These are phyloP conservation scores for Nicotiana otophora DNA, from an alignment of 257 asterid genomes.

Conservation along the genomic window DNA sequence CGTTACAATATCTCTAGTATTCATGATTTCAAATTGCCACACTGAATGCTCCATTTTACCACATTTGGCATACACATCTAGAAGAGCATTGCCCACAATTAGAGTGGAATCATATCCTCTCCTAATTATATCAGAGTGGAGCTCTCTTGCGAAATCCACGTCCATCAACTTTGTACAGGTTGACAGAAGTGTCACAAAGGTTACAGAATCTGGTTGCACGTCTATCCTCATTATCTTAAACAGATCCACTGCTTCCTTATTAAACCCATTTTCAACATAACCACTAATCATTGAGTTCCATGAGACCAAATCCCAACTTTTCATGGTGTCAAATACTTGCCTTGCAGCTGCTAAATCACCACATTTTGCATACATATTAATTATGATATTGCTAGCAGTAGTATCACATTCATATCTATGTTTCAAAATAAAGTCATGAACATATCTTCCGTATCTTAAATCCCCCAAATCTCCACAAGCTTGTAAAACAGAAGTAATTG, in stretches of 20 bases:
- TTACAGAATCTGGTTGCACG: conserved; percentile 53
- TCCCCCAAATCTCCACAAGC: conserved; percentile 66
- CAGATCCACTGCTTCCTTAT: conserved; percentile 52
- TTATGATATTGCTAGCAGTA: conserved; percentile 41
- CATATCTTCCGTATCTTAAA: conserved; percentile 47
- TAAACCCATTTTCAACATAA: conserved; percentile 34
- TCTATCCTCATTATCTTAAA: conserved; percentile 46
- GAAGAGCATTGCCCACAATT: conserved; percentile 58
- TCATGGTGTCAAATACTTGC: conserved; percentile 53
- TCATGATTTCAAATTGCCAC: conserved; percentile 68
- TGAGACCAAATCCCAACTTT: conserved; percentile 59
- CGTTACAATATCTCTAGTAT: conserved; percentile 49
- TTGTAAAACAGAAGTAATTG: conserved; percentile 55
- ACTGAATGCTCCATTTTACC: conserved; percentile 46
- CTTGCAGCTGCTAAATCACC: conserved; percentile 52
- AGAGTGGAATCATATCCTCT: conserved; percentile 52
- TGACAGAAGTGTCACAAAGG: conserved; percentile 55
- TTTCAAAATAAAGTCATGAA: conserved; percentile 56
- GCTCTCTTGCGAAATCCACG: conserved; percentile 33
- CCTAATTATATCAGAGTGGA: conserved; percentile 56
- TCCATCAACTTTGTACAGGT: conserved; percentile 30
- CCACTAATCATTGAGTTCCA: conserved; percentile 75
- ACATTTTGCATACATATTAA: conserved; percentile 80
- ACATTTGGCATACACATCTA: conserved; percentile 70
- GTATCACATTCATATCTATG: conserved; percentile 46